Conservation (phyloP, 164 flowering plant species). For the Stephania yunnanensis region DNA sequence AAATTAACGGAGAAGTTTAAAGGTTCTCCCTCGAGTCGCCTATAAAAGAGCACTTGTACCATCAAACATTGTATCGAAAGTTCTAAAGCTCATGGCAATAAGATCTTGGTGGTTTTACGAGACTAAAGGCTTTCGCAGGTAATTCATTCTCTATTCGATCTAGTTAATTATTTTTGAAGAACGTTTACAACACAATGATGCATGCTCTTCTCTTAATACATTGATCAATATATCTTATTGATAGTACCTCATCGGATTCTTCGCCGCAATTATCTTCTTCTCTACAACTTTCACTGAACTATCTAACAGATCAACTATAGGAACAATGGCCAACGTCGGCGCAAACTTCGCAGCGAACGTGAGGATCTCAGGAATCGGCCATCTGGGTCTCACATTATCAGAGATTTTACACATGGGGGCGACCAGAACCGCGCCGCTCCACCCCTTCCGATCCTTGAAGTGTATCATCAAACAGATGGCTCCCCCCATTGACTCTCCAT, state of each 20-base stretch:
- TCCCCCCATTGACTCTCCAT: conserved; percentile 92
- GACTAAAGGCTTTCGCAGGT: too few relatives aligned
- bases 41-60: too few relatives aligned
- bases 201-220: too few relatives aligned
- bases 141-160: too few relatives aligned
- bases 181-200: too few relatives aligned
- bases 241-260: conserved; percentile 50
- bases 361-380: conserved; percentile 76
- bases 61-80: too few relatives aligned
- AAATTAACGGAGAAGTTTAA: too few relatives aligned
- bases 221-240: too few relatives aligned
- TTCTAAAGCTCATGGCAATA: too few relatives aligned
- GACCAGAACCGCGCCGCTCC: conserved; percentile 58
- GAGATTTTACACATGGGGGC: conserved; percentile 92
- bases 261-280: conserved; percentile 46
- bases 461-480: conserved; percentile 71
- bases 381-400: conserved; percentile 64
- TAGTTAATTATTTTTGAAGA: too few relatives aligned
- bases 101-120: too few relatives aligned
- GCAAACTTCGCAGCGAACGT: conserved; percentile 41
- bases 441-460: conserved; percentile 25
- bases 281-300: conserved; percentile 64
- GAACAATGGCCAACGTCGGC: conserved; percentile 71
- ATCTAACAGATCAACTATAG: conserved; percentile 58
- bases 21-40: too few relatives aligned